Conservation (phyloP, 306 rosid genomes). For the Gastrolobium villosum region DNA sequence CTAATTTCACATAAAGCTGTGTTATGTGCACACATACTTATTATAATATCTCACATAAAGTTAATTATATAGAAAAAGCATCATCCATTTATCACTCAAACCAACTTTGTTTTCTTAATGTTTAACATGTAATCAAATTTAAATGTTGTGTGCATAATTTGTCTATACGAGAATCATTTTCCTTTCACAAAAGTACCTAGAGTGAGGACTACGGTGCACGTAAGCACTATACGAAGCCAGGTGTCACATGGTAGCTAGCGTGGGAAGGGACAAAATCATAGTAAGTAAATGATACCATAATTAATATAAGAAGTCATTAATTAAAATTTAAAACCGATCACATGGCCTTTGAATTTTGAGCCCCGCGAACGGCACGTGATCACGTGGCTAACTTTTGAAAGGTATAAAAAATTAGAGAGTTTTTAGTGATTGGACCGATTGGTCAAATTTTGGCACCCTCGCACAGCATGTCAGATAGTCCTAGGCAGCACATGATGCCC, state of each 20-base stretch:
- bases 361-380: constrained; percentile 48
- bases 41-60: too few species aligned
- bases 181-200: not conserved
- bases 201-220: not conserved
- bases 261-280: constrained; percentile 6
- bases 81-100: not conserved
- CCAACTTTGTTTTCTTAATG: too few species aligned
- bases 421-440: not conserved
- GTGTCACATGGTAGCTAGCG: constrained; percentile 2
- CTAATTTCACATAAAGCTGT: too few species aligned
- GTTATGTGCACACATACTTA: too few species aligned
- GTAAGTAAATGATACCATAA: not conserved
- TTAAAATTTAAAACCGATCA: not conserved
- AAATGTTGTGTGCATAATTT: too few species aligned
- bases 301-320: not conserved
- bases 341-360: constrained; percentile 37
- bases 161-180: too few species aligned
- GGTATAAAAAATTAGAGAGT: not conserved
- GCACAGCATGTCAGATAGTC: not conserved
- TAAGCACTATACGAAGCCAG: not conserved
- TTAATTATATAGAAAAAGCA: not conserved
- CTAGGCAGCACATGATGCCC: not conserved
- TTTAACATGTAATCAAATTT: not conserved
- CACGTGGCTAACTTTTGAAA: constrained; percentile 42
- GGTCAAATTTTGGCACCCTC: not conserved